phyloP scores from a whole-genome alignment of 345 rosid species.

The Kernera saxatilis region DNA sequence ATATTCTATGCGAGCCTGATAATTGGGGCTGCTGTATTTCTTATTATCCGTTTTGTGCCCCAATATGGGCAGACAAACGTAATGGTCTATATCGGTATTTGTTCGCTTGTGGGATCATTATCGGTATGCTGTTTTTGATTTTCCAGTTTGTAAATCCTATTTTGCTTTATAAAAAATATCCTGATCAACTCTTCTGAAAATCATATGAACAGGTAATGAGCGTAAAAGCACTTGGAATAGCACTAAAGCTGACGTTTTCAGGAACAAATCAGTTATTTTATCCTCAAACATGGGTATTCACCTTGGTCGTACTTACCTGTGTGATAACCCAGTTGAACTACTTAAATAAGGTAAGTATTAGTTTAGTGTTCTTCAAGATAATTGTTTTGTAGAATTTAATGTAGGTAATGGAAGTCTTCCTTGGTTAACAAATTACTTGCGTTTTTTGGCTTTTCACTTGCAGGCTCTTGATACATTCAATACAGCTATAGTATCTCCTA shows the following conservation, averaged over 20 bases:
- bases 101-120: conserved; percentile 94
- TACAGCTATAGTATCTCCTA: conserved; percentile 88
- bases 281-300: conserved; percentile 69
- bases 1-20: conserved; percentile 79
- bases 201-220: conserved; percentile 57
- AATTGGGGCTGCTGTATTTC: conserved; percentile 58
- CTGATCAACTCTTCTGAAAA: neutral
- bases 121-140: conserved; percentile 51
- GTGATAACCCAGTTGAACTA: conserved; percentile 73
- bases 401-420: neutral
- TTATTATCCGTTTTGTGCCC: conserved; percentile 64
- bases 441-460: conserved; percentile 13
- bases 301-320: conserved; percentile 53
- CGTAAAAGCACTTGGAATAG: conserved; percentile 78
- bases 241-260: conserved; percentile 62
- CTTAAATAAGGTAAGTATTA: conserved; percentile 54
- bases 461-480: conserved; percentile 96
- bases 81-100: conserved; percentile 90
- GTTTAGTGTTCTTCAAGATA: neutral
- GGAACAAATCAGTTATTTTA: conserved; percentile 67
- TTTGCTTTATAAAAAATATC: neutral
- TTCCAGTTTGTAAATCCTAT: neutral
- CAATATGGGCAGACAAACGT: conserved; percentile 93
- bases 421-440: neutral
- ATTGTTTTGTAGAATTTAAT: neutral